Evolutionary conservation across 1,284 basidiomycete species (phyloP), one percentile per base, ranked within the genome.

Genomic region (Gymnopus androsaceus): DNA sequence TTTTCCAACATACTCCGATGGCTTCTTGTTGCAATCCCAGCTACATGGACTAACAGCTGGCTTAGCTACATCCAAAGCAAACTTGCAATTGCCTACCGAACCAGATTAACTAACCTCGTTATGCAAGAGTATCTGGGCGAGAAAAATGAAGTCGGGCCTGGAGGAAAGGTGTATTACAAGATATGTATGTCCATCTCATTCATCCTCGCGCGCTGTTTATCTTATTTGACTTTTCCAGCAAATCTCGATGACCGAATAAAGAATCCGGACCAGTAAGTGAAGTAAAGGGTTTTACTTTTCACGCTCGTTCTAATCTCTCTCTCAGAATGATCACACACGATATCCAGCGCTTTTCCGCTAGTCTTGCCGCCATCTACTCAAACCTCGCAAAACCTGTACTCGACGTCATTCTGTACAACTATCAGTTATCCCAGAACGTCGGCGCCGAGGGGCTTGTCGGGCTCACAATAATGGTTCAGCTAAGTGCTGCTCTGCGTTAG

Each of bases 1-100:
- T 79, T 95, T 51, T 74, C 83, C 58, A 94, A 97, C 61, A 94
- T 99, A 58, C 74, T 89, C 21, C 83, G 87, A 56, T 99, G 96
- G 96, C 81, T 98, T 46, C 75, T 92, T 14, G 89, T 98, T 34
- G 95, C 95, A n/a, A 85, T 98, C 51, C 94, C 94, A 0, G 94
- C 94, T 1, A 98, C 95, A 27, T 96, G 95, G 82, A 95, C 93
- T 28, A 99, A 99, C 70, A 94, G 93, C 61, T 96, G 95, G 92
- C 82, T 98, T 48, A 90, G 88, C 62, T 98, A 93, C 69, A 83
- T 98, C 15, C 95, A 98, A 71, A 94, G 87, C 70, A 96, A 97
- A 72, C 82, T 99, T 12, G 90, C 94, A 0, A 87, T 98, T 41
- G 92, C 94, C 1, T 98, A 97, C 70, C 84, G 96, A 17, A 94